A percentile compares a stretch with the other conserved stretches of the same genome.
Conservation (phyloP, 768 basidiomycete species). For the Leccinum rimulosum region DNA sequence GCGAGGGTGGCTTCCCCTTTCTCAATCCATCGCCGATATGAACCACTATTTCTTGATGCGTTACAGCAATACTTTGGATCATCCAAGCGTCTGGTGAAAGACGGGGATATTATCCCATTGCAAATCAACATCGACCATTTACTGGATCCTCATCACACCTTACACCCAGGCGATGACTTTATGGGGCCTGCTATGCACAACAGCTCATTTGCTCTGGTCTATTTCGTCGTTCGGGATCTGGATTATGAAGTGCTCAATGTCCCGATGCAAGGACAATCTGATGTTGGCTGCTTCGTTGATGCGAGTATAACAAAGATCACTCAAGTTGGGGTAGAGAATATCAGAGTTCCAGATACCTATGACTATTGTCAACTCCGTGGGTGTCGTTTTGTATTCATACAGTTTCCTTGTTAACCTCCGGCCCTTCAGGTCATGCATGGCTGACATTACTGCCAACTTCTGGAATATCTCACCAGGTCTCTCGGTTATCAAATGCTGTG, state of each 20-base stretch:
- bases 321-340: conserved; percentile 76
- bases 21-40: conserved; percentile 62
- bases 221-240: conserved; percentile 77
- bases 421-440: conserved; percentile 21
- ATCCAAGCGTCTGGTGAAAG: conserved; percentile 57
- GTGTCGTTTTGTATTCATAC: conserved; percentile 2
- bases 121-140: conserved; percentile 53
- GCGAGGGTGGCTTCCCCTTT: conserved; percentile 79
- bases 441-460: conserved; percentile 1
- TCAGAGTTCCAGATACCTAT: conserved; percentile 51
- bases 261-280: conserved; percentile 46
- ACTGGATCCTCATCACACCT: conserved; percentile 15
- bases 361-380: conserved; percentile 52
- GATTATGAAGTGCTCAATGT: conserved; percentile 56
- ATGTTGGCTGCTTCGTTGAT: conserved; percentile 87
- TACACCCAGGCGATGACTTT: conserved; percentile 7
- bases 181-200: neutral
- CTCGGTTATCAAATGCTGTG: conserved; percentile 58
- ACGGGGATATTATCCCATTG: conserved; percentile 72
- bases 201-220: conserved; percentile 50
- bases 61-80: conserved; percentile 63
- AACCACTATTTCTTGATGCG: conserved; percentile 55
- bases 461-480: conserved; percentile 46
- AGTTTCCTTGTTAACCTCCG: conserved; percentile 3
- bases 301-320: conserved; percentile 67